Base-by-base conservation (phyloP, 768 basidiomycete genomes). In the Termitomyces sp. region DNA sequence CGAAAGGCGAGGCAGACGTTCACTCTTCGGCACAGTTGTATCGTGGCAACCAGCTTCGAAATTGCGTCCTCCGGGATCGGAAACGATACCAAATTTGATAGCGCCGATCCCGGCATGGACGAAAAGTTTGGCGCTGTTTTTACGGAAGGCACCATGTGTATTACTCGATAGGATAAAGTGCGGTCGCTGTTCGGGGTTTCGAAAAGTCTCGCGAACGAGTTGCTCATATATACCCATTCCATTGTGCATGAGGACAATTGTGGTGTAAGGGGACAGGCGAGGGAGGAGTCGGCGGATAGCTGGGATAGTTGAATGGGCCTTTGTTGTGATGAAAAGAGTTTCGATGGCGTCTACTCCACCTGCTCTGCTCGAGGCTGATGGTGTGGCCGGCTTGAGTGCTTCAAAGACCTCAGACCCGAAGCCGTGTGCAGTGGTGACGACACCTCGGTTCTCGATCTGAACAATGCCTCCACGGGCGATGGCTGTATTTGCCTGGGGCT, bases 201-300 rank as follows among this genome's bases (percentile, higher is more conserved):
- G 85, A 68, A 94, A 98, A 42, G 93, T 63, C 6, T 78, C 63
- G 6, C 72, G 65, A 17, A 91, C 68, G 47, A 97, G 77, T 58
- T 83, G 73, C 61, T 98, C 95, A 69, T 93, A 91, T 9, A 95
- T 73, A 11, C 94, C 96, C 85, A 97, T 90, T 25, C 96, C 96
- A 67, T 96, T 96, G 66, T 96, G 91, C 52, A 98, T 71, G n/a
- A 99, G 80, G 2, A 96, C 90, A 61, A 98, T 85, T 35, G 94
- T 96, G 43, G 87, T 89, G 49, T 79, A 69, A 0, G 78, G 67
- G 4, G 79, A 75, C 19, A 98, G 71, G 17, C 93, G 82, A 12
- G 81, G 82, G 17, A 79, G 70, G 54, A 98, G 79, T 0, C 69
- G 65, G 17, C 70, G 68, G 35, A 99, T 61, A 4, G 88, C 83